phyloP scores from a whole-genome alignment of 371 early-diverging fungal genomes.

The Dinochytrium kinnereticum region DNA sequence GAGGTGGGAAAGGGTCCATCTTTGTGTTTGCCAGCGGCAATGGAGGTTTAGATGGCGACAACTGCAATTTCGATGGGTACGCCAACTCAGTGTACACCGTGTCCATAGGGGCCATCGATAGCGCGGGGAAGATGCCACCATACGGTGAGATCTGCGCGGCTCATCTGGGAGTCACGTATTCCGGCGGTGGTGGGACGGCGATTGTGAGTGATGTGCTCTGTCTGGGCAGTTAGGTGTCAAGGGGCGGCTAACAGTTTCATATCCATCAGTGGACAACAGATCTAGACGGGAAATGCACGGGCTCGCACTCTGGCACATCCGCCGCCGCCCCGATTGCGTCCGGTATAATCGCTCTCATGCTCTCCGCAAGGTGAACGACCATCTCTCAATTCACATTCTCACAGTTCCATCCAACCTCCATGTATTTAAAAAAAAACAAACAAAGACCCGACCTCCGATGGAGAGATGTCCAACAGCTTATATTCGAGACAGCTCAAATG shows the following conservation, averaged over 20 bases:
- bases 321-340: constrained; percentile 94
- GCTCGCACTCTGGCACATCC: constrained; percentile 88
- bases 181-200: constrained; percentile 63
- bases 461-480: constrained; percentile 88
- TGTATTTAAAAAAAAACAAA: not conserved
- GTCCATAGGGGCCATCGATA: constrained; percentile 88
- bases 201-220: constrained; percentile 63
- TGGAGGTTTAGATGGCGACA: constrained; percentile 79
- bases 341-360: constrained; percentile 85
- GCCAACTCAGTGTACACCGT: constrained; percentile 91
- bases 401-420: not conserved
- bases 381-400: no score
- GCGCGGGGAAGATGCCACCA: constrained; percentile 68
- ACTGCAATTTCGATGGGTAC: constrained; percentile 96
- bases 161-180: constrained; percentile 82
- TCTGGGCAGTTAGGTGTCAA: not conserved
- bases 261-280: constrained; percentile 89
- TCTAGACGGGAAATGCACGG: constrained; percentile 64
- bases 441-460: constrained; percentile 81
- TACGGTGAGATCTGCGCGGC: constrained; percentile 92
- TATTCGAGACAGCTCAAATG: constrained; percentile 77
- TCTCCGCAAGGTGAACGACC: constrained; percentile 61
- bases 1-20: constrained; percentile 80
- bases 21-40: constrained; percentile 95
- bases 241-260: no score